Conservation (phyloP, 2,329 filamentous ascomycete species). For the Sporothrix pallida region DNA sequence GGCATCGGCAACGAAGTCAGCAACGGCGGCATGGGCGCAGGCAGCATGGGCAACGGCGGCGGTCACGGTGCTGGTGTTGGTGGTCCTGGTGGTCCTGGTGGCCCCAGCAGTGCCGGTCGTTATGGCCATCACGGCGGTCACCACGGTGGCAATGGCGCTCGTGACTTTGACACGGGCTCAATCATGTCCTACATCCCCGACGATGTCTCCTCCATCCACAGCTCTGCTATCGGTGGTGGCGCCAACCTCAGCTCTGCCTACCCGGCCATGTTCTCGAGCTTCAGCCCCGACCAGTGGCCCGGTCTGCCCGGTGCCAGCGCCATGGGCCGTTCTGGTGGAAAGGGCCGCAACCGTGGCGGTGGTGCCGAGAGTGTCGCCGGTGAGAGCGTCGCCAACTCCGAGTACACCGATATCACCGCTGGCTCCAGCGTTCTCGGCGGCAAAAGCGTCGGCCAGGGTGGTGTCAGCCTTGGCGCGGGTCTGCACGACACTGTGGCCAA, state of each 20-base stretch:
- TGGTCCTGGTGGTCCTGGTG: constrained; percentile 30
- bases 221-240: constrained; percentile 73
- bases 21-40: constrained; percentile 40
- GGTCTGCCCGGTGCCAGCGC: constrained; percentile 69
- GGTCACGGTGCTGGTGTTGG: constrained; percentile 41
- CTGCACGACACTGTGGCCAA: constrained; percentile 75
- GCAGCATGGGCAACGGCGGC: constrained; percentile 39
- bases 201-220: constrained; percentile 94
- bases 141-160: constrained; percentile 39
- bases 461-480: constrained; percentile 83
- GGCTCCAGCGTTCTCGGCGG: constrained; percentile 78
- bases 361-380: constrained; percentile 78
- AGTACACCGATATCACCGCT: constrained; percentile 74
- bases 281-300: constrained; percentile 87
- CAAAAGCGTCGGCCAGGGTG: constrained; percentile 79
- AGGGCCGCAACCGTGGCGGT: constrained; percentile 66
- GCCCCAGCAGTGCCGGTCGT: constrained; percentile 5
- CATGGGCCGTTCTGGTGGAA: constrained; percentile 66
- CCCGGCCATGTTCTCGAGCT: constrained; percentile 93
- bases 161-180: constrained; percentile 78
- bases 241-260: constrained; percentile 82
- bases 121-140: constrained; percentile 37
- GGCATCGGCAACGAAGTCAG: constrained; percentile 41
- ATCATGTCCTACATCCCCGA: constrained; percentile 96
- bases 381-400: constrained; percentile 89